Percentiles rank a stretch among this genome's conserved stretches.
Conservation (phyloP, 1,139 yeast species). For the Candida sanyaensis region DNA sequence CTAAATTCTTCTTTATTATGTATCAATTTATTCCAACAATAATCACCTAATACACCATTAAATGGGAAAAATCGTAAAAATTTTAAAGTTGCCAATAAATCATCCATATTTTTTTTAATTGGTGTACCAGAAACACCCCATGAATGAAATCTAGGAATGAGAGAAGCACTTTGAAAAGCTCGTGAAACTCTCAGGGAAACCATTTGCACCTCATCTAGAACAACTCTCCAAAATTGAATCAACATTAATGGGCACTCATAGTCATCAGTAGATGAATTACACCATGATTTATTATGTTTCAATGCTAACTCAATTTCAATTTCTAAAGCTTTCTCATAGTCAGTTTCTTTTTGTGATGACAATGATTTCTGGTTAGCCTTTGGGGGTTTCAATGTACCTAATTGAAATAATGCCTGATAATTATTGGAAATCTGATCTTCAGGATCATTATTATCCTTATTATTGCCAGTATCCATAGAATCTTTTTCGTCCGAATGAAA, state of each 20-base stretch:
- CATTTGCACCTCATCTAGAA: conserved; percentile 94
- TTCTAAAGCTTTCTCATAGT: conserved; percentile 38
- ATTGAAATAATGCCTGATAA: conserved; percentile 31
- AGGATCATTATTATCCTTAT: background rate
- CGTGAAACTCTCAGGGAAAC: conserved; percentile 72
- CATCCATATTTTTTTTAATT: conserved; percentile 63
- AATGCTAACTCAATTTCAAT: conserved; percentile 38
- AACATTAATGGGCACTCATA: conserved; percentile 82
- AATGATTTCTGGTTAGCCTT: conserved; percentile 26
- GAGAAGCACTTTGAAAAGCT: conserved; percentile 77
- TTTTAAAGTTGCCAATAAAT: conserved; percentile 67
- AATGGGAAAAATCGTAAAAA: conserved; percentile 74
- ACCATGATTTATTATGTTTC: conserved; percentile 29
- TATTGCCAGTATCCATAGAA: conserved; percentile 4
- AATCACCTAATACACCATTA: conserved; percentile 36
- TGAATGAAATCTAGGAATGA: conserved; percentile 81
- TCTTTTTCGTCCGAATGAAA: background rate
- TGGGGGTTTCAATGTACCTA: conserved; percentile 28
- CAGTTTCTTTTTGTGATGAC: conserved; percentile 27
- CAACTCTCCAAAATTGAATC: conserved; percentile 86
- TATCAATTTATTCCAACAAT: conserved; percentile 36
- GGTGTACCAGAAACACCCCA: conserved; percentile 99
- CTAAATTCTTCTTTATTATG: conserved; percentile 41
- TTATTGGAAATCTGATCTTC: conserved; percentile 18
- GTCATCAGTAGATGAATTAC: conserved; percentile 35